Conservation (phyloP, 2,329 filamentous ascomycete species). For the Fusarium tanahbumbuense region DNA sequence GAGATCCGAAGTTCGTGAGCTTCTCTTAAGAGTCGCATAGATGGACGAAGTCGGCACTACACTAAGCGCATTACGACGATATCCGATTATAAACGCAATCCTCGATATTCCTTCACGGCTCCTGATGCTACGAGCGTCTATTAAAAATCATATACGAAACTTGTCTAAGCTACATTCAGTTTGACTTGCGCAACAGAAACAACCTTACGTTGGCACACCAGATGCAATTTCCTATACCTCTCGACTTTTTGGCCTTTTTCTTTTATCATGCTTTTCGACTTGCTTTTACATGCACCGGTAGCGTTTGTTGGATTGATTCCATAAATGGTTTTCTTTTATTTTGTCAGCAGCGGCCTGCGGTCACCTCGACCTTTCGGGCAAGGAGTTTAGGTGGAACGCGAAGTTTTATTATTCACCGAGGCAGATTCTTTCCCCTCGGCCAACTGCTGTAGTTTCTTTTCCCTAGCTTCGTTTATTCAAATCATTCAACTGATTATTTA, state of each 20-base stretch:
- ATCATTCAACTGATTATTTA: slow-evolving; percentile 37
- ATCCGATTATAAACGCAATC: background rate
- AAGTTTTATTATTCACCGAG: slow-evolving; percentile 39
- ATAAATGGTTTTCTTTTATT: slow-evolving; percentile 8
- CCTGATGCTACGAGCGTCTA: slow-evolving; percentile 2
- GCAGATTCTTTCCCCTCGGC: slow-evolving; percentile 1
- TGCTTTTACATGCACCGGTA: background rate
- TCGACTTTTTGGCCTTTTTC: slow-evolving; percentile 1
- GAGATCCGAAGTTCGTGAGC: slow-evolving; percentile 95
- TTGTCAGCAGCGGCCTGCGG: slow-evolving; percentile 14
- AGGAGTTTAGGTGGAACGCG: slow-evolving; percentile 38
- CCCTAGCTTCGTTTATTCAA: slow-evolving; percentile 30
- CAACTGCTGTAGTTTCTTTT: slow-evolving; percentile 20
- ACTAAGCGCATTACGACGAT: slow-evolving; percentile 9
- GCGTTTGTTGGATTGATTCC: slow-evolving; percentile 12
- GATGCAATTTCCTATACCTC: slow-evolving; percentile 32
- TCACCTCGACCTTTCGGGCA: slow-evolving; percentile 22
- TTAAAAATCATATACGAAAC: background rate
- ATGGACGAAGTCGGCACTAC: background rate
- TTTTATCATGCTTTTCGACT: slow-evolving; percentile 15
- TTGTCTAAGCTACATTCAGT: slow-evolving; percentile 4
- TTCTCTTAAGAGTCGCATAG: slow-evolving; percentile 63
- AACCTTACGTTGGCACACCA: slow-evolving; percentile 33
- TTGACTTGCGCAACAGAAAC: slow-evolving; percentile 2
- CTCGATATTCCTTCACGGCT: background rate